Evolutionary conservation across 805 yeast species (phyloP), one percentile per base, ranked within the genome.

Genomic region (Pichia sporocuriosa): DNA sequence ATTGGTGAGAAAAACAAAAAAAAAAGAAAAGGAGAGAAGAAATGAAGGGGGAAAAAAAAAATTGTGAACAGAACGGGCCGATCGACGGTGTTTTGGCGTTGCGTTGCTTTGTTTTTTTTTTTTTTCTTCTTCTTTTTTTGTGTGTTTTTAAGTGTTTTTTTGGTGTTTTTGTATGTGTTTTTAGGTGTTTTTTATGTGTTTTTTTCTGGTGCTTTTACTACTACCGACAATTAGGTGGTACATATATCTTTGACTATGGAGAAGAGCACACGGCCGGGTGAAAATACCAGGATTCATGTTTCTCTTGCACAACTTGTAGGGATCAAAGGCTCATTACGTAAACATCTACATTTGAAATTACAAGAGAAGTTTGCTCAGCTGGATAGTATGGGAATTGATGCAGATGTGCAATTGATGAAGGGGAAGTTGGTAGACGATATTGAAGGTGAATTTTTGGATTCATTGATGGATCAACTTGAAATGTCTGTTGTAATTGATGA

Each of bases 181-280:
- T 13, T 28, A 22, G 15, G 34, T 31, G 19, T 31, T 20, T 21
- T 31, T 15, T 31, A 22, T 31, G 34, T 17, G 20, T 20, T 31
- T 20, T 16, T 29, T n/a, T 7, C 15, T 29, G 32, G 19, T 29
- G n/a, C n/a, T n/a, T n/a, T n/a, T n/a, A n/a, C n/a, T n/a, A n/a
- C n/a, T n/a, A n/a, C n/a, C n/a, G n/a, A n/a, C n/a, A n/a, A n/a
- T n/a, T n/a, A n/a, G n/a, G n/a, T n/a, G n/a, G n/a, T n/a, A n/a
- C n/a, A n/a, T 11, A 31, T 22, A 31, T 12, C 34, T 16, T 8
- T 9, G 21, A 12, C 22, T 12, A 22, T 23, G 29, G 37, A 34
- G n/a, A 26, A n/a, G n/a, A n/a, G n/a, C 22, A 31, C 34, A 11
- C 15, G 37, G 12, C 37, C 37, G 25, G 37, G 37, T 12, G 29